phyloP scores from a whole-genome alignment of 2,329 filamentous ascomycete genomes.

The Bipolaris oryzae region DNA sequence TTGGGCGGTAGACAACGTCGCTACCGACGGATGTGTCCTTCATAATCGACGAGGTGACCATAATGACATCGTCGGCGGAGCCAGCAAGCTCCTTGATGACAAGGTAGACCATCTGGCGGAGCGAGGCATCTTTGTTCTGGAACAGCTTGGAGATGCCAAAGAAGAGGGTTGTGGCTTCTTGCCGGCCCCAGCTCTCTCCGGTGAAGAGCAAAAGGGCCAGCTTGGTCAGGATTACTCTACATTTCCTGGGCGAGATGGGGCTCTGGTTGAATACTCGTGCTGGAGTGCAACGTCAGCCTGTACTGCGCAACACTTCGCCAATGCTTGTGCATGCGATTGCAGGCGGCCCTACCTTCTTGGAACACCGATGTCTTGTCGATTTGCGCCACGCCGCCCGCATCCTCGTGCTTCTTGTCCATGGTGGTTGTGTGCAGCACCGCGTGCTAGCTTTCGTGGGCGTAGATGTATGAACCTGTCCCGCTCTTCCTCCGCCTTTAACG shows the following conservation, averaged over 20 bases:
- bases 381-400: constrained; percentile 94
- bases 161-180: constrained; percentile 97
- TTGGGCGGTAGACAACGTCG: constrained; percentile 81
- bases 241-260: constrained; percentile 95
- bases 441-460: constrained; percentile 27
- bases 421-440: constrained; percentile 28
- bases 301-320: constrained; percentile 1
- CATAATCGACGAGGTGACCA: constrained; percentile 99
- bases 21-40: constrained; percentile 97
- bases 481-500: constrained; percentile 42
- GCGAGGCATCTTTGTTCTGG: constrained; percentile 97
- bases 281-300: constrained; percentile 52
- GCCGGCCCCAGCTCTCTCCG: constrained; percentile 93
- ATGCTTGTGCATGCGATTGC: constrained; percentile 3
- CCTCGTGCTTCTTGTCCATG: constrained; percentile 93
- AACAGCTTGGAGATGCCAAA: constrained; percentile 98
- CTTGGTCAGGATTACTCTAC: constrained; percentile 90
- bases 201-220: constrained; percentile 95
- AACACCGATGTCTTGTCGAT: constrained; percentile 98
- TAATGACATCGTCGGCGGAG: constrained; percentile 98
- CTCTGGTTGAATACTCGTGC: constrained; percentile 98
- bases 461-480: constrained; percentile 31
- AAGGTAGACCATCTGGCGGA: constrained; percentile 98
- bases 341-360: constrained; percentile 80
- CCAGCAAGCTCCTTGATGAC: constrained; percentile 96